Evolutionary conservation across 345 rosid genomes (phyloP).

Genomic region (Populus nigra): DNA sequence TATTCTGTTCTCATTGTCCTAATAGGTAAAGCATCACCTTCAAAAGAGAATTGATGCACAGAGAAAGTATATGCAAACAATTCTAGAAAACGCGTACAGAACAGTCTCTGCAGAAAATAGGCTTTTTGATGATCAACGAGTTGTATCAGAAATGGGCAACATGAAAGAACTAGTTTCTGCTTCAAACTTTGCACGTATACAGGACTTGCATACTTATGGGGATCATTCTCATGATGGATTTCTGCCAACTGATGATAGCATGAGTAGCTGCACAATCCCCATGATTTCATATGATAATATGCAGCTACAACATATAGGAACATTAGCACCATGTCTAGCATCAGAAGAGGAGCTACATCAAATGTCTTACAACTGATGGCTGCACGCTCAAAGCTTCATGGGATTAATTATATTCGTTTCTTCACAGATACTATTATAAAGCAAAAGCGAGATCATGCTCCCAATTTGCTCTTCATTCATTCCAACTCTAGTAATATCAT

Average conservation of each 20-base stretch:
- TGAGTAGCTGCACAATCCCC: not conserved
- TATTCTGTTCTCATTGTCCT: not conserved
- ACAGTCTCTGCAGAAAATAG: not conserved
- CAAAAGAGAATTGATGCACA: slow-evolving; percentile 46
- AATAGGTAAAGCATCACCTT: slow-evolving; percentile 41
- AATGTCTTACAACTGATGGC: not conserved
- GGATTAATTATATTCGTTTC: not conserved
- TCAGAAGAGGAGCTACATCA: not conserved
- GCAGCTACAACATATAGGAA: not conserved
- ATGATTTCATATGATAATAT: not conserved
- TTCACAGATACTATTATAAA: no score
- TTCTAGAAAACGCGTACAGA: slow-evolving; percentile 38
- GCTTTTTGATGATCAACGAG: not conserved
- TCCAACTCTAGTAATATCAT: not conserved
- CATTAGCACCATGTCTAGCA: not conserved
- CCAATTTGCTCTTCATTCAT: not conserved
- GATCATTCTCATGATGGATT: not conserved
- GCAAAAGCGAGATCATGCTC: not conserved
- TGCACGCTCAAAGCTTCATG: not conserved
- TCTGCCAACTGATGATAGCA: not conserved
- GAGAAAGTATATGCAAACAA: slow-evolving; percentile 36
- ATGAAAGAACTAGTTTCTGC: not conserved
- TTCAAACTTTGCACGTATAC: not conserved
- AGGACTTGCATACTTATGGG: not conserved
- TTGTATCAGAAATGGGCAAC: not conserved